Conservation (phyloP, 1,139 yeast species). For the Candida gigantensis region DNA sequence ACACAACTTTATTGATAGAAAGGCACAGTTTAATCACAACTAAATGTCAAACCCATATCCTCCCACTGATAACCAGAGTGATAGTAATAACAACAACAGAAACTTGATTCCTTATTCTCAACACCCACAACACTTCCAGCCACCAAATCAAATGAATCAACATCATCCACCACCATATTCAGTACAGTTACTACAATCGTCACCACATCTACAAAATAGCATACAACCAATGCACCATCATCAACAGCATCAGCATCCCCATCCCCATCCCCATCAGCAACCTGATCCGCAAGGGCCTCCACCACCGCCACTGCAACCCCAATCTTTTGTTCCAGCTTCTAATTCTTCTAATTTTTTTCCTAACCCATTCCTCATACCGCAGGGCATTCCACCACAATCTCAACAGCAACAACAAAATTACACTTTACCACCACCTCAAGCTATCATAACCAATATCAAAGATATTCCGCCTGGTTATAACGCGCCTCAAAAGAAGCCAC, state of each 20-base stretch:
- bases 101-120: no score
- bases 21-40: no score
- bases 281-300: no score
- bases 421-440: slow-evolving; percentile 2
- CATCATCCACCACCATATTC: not conserved
- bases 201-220: not conserved
- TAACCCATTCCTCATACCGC: slow-evolving; percentile 4
- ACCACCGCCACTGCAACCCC: no score
- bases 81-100: no score
- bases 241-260: not conserved
- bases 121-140: not conserved
- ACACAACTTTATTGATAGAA: no score
- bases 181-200: not conserved
- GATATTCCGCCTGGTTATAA: slow-evolving; percentile 2
- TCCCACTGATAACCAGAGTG: not conserved
- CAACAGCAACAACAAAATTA: slow-evolving; percentile 4
- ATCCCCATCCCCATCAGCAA: not conserved
- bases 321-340: not conserved
- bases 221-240: not conserved
- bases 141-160: not conserved
- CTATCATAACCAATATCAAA: slow-evolving; percentile 3
- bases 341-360: not conserved
- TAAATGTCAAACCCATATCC: slow-evolving; percentile 1
- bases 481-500: not conserved
- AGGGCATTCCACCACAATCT: slow-evolving; percentile 7